Evolutionary conservation across 179 eudicot species (phyloP).

Genomic region (Heliamphora pulchella): DNA sequence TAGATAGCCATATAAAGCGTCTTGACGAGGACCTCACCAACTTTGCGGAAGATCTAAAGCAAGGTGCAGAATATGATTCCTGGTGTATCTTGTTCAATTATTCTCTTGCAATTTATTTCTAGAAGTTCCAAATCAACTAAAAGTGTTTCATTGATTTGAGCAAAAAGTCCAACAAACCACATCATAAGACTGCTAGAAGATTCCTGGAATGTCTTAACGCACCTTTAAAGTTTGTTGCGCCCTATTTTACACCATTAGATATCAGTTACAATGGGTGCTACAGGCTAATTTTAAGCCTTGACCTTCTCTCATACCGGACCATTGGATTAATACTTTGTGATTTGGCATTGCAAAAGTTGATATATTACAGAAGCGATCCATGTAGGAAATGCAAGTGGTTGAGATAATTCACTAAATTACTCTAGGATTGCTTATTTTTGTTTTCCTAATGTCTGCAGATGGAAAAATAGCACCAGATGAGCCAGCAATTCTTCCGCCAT

Average conservation of each 20-base stretch:
- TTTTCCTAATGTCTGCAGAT: conserved; percentile 42
- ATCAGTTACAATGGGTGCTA: neutral
- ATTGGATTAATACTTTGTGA: neutral
- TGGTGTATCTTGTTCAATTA: conserved; percentile 5
- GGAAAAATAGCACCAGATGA: conserved; percentile 87
- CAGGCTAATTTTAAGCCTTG: neutral
- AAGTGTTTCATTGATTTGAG: neutral
- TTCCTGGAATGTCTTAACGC: neutral
- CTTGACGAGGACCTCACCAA: conserved; percentile 91
- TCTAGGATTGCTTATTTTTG: conserved; percentile 8
- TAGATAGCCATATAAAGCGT: conserved; percentile 95
- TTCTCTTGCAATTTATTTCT: neutral
- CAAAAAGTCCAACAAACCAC: neutral
- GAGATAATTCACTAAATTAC: neutral
- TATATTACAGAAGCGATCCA: neutral
- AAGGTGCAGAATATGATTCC: conserved; percentile 42
- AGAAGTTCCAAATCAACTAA: neutral
- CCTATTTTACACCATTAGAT: neutral
- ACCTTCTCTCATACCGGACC: neutral
- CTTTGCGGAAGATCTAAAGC: conserved; percentile 94
- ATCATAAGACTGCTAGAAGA: neutral
- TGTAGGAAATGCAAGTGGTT: neutral
- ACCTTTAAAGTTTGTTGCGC: neutral
- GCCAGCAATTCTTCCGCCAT: conserved; percentile 76
- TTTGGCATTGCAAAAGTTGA: neutral